Evolutionary conservation across 805 yeast species (phyloP).

Genomic region (Jamesozyma lodderae): DNA sequence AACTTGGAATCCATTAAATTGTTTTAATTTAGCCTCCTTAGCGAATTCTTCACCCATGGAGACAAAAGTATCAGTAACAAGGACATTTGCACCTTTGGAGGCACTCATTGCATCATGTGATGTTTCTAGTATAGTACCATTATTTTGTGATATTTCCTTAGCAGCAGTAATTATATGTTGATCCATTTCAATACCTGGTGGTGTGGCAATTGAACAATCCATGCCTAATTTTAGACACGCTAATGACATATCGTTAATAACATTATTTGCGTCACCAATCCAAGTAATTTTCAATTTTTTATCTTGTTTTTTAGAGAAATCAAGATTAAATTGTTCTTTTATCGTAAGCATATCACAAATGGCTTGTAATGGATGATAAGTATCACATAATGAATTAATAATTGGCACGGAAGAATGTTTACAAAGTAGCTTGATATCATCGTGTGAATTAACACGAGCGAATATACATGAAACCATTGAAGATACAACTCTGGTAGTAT

Average conservation of each 20-base stretch:
- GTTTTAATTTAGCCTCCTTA: conserved; percentile 57
- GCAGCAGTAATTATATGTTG: conserved; percentile 47
- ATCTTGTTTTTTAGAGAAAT: conserved; percentile 6
- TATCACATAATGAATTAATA: conserved; percentile 88
- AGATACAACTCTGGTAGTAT: conserved; percentile 79
- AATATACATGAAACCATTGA: conserved; percentile 96
- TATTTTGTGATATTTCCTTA: conserved; percentile 39
- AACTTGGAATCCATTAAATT: conserved; percentile 83
- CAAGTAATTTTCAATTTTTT: conserved; percentile 70
- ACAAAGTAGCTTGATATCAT: conserved; percentile 70
- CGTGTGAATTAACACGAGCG: conserved; percentile 87
- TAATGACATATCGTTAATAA: conserved; percentile 83
- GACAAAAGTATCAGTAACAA: conserved; percentile 94
- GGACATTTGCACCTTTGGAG: conserved; percentile 60
- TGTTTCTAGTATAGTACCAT: conserved; percentile 45
- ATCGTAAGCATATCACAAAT: conserved; percentile 85
- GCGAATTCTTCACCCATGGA: conserved; percentile 97
- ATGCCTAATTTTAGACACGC: conserved; percentile 84
- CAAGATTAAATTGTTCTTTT: conserved; percentile 58
- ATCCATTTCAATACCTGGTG: conserved; percentile 37
- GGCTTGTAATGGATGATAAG: conserved; percentile 91
- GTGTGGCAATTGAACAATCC: conserved; percentile 29
- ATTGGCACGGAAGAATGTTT: conserved; percentile 81
- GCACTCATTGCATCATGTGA: conserved; percentile 72
- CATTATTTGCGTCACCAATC: conserved; percentile 97